Percentiles rank a stretch among this genome's conserved stretches.
These are phyloP conservation scores for Ambrosiella cleistominuta DNA, from an alignment of 2,329 filamentous ascomycete genomes.

Conservation along the genomic window DNA sequence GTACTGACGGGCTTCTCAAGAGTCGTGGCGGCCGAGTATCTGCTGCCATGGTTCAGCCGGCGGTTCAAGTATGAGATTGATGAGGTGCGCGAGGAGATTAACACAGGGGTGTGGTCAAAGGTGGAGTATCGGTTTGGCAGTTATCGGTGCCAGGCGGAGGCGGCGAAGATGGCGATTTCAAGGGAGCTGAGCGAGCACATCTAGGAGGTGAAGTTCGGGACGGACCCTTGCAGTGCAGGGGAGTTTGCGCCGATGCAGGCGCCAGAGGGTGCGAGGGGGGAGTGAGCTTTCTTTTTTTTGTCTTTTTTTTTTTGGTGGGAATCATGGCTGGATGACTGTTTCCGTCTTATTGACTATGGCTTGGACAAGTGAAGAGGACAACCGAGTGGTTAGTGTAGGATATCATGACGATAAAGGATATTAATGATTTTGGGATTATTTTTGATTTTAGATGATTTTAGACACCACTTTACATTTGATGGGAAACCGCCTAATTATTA, in stretches of 20 bases:
- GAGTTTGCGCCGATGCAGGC: background rate
- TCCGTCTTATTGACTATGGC: too few species aligned
- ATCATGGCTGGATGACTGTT: too few species aligned
- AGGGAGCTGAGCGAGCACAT: constrained; percentile 6
- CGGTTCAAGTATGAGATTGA: constrained; percentile 33
- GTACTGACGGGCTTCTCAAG: constrained; percentile 28
- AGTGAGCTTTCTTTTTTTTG: too few species aligned
- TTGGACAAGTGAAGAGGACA: too few species aligned
- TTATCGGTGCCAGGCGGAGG: constrained; percentile 36
- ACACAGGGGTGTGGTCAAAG: constrained; percentile 17
- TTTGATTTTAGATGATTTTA: too few species aligned
- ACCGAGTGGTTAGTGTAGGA: too few species aligned
- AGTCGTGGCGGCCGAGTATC: constrained; percentile 26
- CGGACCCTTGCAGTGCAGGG: constrained; percentile 10
- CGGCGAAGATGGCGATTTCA: constrained; percentile 24
- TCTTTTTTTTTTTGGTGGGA: too few species aligned
- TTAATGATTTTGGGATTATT: too few species aligned
- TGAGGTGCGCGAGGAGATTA: constrained; percentile 20
- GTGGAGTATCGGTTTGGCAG: constrained; percentile 37
- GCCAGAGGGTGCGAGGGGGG: too few species aligned
- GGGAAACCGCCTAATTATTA: too few species aligned
- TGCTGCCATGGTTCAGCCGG: constrained; percentile 25
- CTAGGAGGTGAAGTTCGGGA: constrained; percentile 12
- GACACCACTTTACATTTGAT: too few species aligned
- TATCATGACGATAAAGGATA: too few species aligned